phyloP scores from a whole-genome alignment of 176 grass and related monocot species.

The Puccinellia tenuiflora region DNA sequence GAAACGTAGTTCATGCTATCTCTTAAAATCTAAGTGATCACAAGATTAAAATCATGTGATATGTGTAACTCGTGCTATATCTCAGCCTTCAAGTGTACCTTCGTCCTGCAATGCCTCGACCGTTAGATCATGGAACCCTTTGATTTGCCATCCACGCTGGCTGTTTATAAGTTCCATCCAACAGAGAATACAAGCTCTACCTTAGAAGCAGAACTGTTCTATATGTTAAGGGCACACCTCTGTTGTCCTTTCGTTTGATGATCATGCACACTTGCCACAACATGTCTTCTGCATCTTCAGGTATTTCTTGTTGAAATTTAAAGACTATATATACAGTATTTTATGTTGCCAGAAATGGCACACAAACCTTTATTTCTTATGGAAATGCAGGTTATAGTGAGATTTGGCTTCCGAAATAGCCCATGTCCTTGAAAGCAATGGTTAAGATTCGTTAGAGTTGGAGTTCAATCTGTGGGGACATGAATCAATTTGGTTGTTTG shows the following conservation, averaged over 20 bases:
- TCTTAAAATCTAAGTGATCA: conserved; percentile 14
- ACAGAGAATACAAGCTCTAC: conserved; percentile 25
- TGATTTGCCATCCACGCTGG: conserved; percentile 7
- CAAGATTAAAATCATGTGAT: conserved; percentile 2
- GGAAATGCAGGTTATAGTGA: conserved; percentile 57
- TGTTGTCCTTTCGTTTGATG: conserved; percentile 20
- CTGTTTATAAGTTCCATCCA: conserved; percentile 18
- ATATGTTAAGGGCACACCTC: conserved; percentile 33
- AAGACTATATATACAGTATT: conserved; percentile 27
- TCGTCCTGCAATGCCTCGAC: background rate
- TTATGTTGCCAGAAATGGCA: conserved; percentile 37
- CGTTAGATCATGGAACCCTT: conserved; percentile 29
- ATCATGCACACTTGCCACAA: conserved; percentile 26
- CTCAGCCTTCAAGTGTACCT: conserved; percentile 32
- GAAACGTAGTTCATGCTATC: background rate
- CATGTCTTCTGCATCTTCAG: conserved; percentile 40
- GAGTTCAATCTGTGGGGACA: conserved; percentile 35
- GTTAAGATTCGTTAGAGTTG: conserved; percentile 44
- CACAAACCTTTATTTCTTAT: conserved; percentile 43
- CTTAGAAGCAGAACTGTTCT: conserved; percentile 35
- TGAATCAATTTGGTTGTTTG: conserved; percentile 29
- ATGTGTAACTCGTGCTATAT: conserved; percentile 27
- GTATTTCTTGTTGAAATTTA: conserved; percentile 37
- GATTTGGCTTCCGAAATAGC: conserved; percentile 26
- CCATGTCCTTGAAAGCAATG: conserved; percentile 30